Evolutionary conservation across 345 rosid species (phyloP), one percentile per base, ranked within the genome.

Genomic region (Camelina neglecta): DNA sequence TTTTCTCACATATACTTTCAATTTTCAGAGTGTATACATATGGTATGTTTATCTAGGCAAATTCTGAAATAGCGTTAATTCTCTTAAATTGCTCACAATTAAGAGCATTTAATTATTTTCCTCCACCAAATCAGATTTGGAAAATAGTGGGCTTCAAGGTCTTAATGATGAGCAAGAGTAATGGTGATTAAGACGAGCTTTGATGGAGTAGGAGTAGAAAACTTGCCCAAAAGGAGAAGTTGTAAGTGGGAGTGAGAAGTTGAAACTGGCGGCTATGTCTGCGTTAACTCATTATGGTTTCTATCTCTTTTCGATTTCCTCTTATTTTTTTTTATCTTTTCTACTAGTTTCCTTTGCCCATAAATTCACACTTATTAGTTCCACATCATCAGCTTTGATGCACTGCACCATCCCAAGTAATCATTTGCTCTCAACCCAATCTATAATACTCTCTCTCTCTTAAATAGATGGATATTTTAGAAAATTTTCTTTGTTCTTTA

Each of bases 211-310:
- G 7, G 38, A 35, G 38, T 1, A 29, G 67, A 72, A 62, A 79
- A 69, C 59, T 68, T 79, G 67, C 26, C 75, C 71, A 72, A 69
- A 74, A 60, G 74, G 71, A 60, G 59, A 56, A 73, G 81, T 41
- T 60, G 74, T 65, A 65, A 72, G 78, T 78, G 76, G 64, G 26
- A 72, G 69, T 64, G 64, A 39, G 76, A 73, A 73, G 69, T 74
- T 71, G 73, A 65, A 68, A 73, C 55, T 79, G 82, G 79, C 82
- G 82, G 82, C 82, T 79, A 47, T 74, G 82, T 75, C 82, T 79
- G 82, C 79, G 75, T 74, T 44, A 72, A 66, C 71, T 72, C 71
- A 66, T 78, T 59, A 71, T 59, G 31, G 16, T 39, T 65, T 56
- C 65, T 45, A 42, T 63, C 54, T 71, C 48, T 71, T 57, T 71